Percentiles rank a stretch among this genome's conserved stretches.
Evolutionary conservation across 805 yeast species (phyloP).

Genomic region (Pichia heedii): DNA sequence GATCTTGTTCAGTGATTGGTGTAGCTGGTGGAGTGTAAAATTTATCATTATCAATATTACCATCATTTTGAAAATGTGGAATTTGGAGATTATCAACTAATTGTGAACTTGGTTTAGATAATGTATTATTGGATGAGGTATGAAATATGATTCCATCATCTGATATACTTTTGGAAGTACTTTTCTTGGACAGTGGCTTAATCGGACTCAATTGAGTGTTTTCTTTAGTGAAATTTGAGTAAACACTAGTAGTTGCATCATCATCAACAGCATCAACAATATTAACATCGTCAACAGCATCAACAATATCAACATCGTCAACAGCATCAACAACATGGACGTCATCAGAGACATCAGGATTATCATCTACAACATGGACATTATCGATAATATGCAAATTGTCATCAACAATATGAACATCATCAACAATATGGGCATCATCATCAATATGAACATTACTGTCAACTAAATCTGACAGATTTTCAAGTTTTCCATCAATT

Average conservation of each 20-base stretch:
- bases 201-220: background rate
- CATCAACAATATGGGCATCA: slow-evolving; percentile 11
- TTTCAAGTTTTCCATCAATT: too few relatives aligned
- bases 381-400: too few relatives aligned
- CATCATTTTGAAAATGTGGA: background rate
- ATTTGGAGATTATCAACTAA: background rate
- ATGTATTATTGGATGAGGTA: background rate
- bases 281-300: background rate
- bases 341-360: background rate
- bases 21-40: slow-evolving; percentile 7
- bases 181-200: background rate
- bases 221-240: background rate
- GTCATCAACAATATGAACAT: background rate
- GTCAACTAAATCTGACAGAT: too few relatives aligned
- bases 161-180: too few relatives aligned
- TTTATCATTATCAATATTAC: background rate
- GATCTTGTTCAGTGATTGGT: background rate
- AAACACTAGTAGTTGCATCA: background rate
- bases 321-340: background rate
- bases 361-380: background rate
- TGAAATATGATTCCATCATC: background rate
- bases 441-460: too few relatives aligned
- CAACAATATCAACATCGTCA: slow-evolving; percentile 5
- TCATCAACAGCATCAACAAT: background rate
- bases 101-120: background rate